Conservation (phyloP, 129 eudicot species). For the Logfia minima region DNA sequence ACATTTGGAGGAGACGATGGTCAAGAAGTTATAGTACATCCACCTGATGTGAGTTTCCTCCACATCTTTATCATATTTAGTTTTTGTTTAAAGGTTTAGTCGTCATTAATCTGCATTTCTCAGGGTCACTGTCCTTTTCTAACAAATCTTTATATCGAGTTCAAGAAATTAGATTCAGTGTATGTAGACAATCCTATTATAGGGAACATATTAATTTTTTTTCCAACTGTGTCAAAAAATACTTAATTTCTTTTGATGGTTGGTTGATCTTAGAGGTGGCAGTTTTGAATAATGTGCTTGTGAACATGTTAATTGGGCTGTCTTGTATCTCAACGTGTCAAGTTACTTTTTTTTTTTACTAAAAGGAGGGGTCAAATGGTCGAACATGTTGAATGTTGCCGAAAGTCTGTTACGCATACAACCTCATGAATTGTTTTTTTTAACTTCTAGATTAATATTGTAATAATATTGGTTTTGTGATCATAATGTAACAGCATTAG, state of each 20-base stretch:
- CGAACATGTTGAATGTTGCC: neutral
- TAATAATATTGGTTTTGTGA: neutral
- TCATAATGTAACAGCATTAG: neutral
- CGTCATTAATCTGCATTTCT: neutral
- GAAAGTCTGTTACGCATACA: neutral
- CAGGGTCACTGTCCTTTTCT: neutral
- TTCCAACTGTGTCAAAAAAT: neutral
- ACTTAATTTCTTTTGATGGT: neutral
- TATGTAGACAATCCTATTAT: neutral
- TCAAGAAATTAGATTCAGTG: neutral
- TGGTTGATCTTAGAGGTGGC: neutral
- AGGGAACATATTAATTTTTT: neutral
- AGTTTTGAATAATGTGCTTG: neutral
- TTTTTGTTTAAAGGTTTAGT: neutral
- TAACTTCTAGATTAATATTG: too few species aligned
- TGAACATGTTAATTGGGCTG: neutral
- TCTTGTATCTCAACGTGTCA: neutral
- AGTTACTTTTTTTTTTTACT: neutral
- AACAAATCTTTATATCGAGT: neutral
- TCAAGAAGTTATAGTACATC: conserved; percentile 85
- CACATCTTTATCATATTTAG: neutral
- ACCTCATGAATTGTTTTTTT: neutral
- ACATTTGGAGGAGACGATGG: conserved; percentile 89
- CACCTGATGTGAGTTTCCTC: conserved; percentile 62
- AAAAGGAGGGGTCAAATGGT: neutral